A percentile compares a stretch with the other conserved stretches of the same genome.
Conservation (phyloP, 257 asterid species). For the Fraxinus anomala region DNA sequence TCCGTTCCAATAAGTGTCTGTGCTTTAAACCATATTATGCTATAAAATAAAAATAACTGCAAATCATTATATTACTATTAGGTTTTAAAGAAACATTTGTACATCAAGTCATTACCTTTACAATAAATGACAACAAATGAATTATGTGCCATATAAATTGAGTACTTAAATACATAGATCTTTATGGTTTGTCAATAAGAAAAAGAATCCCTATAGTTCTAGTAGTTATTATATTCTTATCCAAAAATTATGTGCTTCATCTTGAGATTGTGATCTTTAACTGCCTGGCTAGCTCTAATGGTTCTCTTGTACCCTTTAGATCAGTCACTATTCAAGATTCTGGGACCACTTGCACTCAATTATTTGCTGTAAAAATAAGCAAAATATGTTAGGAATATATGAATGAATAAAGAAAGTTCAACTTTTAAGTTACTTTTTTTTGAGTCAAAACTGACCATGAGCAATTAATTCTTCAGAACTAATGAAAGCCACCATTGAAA, state of each 20-base stretch:
- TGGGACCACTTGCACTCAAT: constrained; percentile 8
- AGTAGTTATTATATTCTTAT: constrained; percentile 11
- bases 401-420: neutral
- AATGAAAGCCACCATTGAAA: constrained; percentile 49
- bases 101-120: constrained; percentile 27
- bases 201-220: constrained; percentile 28
- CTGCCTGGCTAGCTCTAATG: neutral
- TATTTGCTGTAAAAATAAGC: constrained; percentile 14
- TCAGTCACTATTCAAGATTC: neutral
- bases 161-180: constrained; percentile 22
- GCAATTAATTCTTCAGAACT: constrained; percentile 15
- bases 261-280: neutral
- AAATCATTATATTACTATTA: constrained; percentile 15
- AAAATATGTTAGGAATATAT: constrained; percentile 15
- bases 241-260: neutral
- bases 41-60: neutral
- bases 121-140: constrained; percentile 26
- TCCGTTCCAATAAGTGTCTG: no score
- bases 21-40: no score
- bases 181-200: constrained; percentile 15
- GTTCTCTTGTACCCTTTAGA: neutral
- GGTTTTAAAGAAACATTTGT: constrained; percentile 20
- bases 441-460: constrained; percentile 28
- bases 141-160: constrained; percentile 17
- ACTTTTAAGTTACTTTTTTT: constrained; percentile 5